Evolutionary conservation across 441 rosid genomes (phyloP).

Genomic region (Euphorbia celastroides): DNA sequence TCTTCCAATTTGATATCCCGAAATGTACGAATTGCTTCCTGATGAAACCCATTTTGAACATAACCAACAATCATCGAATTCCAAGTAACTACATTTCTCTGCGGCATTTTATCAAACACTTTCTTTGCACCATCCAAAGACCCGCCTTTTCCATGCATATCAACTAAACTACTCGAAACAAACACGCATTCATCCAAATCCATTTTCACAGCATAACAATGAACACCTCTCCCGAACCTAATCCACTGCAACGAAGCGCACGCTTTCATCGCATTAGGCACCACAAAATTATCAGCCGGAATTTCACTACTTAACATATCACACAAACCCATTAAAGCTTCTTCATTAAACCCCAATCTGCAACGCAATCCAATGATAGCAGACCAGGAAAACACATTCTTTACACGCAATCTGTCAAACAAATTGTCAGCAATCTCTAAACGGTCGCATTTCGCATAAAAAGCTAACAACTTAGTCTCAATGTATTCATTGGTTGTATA

Average conservation of each 20-base stretch:
- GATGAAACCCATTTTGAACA: conserved; percentile 59
- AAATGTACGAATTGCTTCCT: conserved; percentile 48
- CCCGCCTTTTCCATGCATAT: conserved; percentile 72
- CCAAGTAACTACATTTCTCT: conserved; percentile 58
- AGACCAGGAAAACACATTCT: conserved; percentile 81
- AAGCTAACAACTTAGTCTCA: conserved; percentile 60
- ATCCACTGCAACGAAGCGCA: conserved; percentile 58
- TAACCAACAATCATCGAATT: conserved; percentile 70
- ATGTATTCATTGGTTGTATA: conserved; percentile 53
- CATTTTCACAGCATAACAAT: conserved; percentile 48
- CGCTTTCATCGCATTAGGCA: conserved; percentile 71
- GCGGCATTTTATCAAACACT: conserved; percentile 40
- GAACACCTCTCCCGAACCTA: conserved; percentile 59
- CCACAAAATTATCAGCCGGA: conserved; percentile 61
- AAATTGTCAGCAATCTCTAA: conserved; percentile 36
- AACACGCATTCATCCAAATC: conserved; percentile 53
- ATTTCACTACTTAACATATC: conserved; percentile 52
- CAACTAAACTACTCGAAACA: conserved; percentile 65
- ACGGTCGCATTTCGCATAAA: conserved; percentile 60
- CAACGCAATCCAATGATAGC: conserved; percentile 68
- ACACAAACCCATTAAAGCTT: conserved; percentile 48
- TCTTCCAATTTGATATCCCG: conserved; percentile 54
- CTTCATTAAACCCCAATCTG: conserved; percentile 44
- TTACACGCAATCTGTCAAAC: conserved; percentile 38
- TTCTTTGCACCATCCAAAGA: conserved; percentile 46